phyloP scores from a whole-genome alignment of 176 grass and related monocot genomes.

The Hyparrhenia diplandra region DNA sequence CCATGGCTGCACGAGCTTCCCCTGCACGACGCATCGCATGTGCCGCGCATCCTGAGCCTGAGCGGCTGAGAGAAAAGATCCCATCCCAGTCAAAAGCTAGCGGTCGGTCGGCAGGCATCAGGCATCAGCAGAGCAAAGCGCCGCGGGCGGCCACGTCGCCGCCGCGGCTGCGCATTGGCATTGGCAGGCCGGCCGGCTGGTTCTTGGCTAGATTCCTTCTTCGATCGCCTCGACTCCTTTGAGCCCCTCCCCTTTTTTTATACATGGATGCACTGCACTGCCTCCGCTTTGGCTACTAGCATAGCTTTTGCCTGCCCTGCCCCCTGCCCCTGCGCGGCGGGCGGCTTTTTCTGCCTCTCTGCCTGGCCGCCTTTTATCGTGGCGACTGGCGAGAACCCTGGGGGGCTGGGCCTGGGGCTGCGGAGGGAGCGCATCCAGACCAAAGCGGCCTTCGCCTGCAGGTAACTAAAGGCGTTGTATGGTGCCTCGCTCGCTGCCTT shows the following conservation, averaged over 20 bases:
- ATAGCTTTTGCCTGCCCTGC: too few species aligned
- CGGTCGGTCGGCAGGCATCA: not conserved
- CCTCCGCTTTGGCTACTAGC: not conserved
- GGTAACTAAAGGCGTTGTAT: not conserved
- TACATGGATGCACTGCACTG: not conserved
- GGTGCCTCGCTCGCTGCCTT: not conserved
- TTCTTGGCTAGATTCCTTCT: not conserved
- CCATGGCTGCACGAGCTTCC: not conserved
- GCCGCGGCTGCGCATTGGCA: slow-evolving; percentile 1
- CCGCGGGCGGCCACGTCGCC: not conserved
- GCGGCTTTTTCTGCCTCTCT: too few species aligned
- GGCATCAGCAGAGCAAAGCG: not conserved
- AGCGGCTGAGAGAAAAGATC: not conserved
- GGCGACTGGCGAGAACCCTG: not conserved
- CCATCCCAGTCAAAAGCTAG: not conserved
- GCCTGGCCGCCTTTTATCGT: slow-evolving; percentile 33
- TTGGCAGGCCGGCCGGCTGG: not conserved
- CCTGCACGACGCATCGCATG: not conserved
- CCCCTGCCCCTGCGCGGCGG: not conserved
- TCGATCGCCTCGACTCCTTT: not conserved
- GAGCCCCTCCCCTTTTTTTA: not conserved
- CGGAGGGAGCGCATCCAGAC: not conserved
- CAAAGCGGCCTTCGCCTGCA: not conserved
- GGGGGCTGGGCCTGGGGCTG: too few species aligned
- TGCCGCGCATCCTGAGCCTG: not conserved